Conservation (phyloP, 2,329 filamentous ascomycete genomes). For the Fusarium equiseti region DNA sequence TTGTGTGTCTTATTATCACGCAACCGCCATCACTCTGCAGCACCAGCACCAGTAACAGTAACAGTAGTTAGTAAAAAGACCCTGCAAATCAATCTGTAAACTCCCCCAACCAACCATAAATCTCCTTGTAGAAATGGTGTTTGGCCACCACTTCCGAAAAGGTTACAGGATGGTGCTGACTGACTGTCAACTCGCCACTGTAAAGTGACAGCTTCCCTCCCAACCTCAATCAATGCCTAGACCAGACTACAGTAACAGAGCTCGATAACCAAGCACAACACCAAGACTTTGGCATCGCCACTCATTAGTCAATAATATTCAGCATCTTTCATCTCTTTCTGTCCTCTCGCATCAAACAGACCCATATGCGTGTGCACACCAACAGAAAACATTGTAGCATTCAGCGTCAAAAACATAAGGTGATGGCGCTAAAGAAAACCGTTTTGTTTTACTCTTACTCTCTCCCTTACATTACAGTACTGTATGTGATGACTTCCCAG, state of each 20-base stretch:
- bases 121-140: conserved; percentile 1
- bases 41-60: not conserved
- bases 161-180: conserved; percentile 13
- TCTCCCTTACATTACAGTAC: not conserved
- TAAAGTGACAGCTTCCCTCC: conserved; percentile 11
- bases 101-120: conserved; percentile 29
- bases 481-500: conserved; percentile 15
- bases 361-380: conserved; percentile 17
- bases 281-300: conserved; percentile 31
- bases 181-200: conserved; percentile 16
- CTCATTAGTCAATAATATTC: conserved; percentile 24
- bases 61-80: not conserved
- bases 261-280: conserved; percentile 19
- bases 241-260: conserved; percentile 1
- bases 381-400: not conserved
- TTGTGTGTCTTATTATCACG: not conserved
- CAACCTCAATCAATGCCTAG: conserved; percentile 3
- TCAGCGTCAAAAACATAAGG: conserved; percentile 19
- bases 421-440: conserved; percentile 8
- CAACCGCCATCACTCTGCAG: conserved; percentile 2
- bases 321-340: conserved; percentile 23
- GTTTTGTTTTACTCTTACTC: conserved; percentile 1
- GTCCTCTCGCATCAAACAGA: conserved; percentile 14
- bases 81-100: conserved; percentile 2
- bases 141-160: conserved; percentile 2